Conservation (phyloP, 129 eudicot genomes). For the Pittosporum tobira region DNA sequence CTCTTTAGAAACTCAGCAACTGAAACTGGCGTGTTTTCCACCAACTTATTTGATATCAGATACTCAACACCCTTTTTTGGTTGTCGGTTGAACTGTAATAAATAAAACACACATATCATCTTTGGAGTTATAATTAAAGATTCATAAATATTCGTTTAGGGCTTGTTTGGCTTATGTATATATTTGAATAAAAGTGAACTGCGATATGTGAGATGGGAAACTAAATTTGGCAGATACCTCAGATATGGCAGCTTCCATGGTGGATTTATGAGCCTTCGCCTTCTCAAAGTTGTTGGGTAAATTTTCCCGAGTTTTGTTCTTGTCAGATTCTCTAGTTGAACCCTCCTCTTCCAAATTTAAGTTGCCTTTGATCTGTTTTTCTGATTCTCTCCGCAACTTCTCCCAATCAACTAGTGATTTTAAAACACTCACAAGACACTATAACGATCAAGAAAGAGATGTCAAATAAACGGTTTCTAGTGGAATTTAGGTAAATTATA, state of each 20-base stretch:
- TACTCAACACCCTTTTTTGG: constrained; percentile 72
- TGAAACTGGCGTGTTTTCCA: constrained; percentile 80
- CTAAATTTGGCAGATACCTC: constrained; percentile 37
- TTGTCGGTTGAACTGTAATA: constrained; percentile 80
- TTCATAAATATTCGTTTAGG: not conserved
- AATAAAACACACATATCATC: not conserved
- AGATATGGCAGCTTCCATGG: constrained; percentile 86
- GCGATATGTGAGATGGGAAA: not conserved
- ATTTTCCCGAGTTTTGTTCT: constrained; percentile 37
- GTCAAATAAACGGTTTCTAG: constrained; percentile 2
- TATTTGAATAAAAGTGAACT: not conserved
- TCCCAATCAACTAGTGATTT: constrained; percentile 95
- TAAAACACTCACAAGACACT: constrained; percentile 91
- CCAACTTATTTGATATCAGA: constrained; percentile 64
- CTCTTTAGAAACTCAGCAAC: constrained; percentile 83
- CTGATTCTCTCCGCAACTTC: constrained; percentile 55
- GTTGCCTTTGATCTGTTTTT: constrained; percentile 38
- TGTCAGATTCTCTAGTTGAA: constrained; percentile 36
- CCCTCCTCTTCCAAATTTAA: constrained; percentile 34
- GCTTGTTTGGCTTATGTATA: not conserved
- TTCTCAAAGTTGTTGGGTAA: constrained; percentile 72
- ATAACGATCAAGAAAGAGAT: constrained; percentile 11
- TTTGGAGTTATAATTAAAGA: not conserved
- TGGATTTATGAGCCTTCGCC: constrained; percentile 89
- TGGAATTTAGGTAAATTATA: not conserved